A percentile compares a stretch with the other conserved stretches of the same genome.
These are phyloP conservation scores for Penicillium silybi DNA, from an alignment of 495 filamentous ascomycete species.

Conservation along the genomic window DNA sequence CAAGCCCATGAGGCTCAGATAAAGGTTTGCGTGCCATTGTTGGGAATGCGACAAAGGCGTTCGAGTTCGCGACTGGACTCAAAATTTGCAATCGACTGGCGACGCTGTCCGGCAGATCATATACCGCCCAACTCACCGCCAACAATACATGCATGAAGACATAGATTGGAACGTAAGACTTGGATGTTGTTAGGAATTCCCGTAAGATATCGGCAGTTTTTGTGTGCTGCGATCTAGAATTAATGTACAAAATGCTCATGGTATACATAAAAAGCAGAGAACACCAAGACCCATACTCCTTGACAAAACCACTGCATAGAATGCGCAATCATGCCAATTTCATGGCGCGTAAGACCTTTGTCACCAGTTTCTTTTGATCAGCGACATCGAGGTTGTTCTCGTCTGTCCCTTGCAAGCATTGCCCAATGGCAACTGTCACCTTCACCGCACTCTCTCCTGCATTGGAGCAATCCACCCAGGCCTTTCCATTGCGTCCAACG, in stretches of 20 bases:
- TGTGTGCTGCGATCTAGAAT: background rate
- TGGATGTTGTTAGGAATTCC: background rate
- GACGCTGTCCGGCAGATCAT: background rate
- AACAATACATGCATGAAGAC: background rate
- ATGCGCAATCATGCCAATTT: constrained; percentile 30
- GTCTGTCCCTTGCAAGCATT: constrained; percentile 74
- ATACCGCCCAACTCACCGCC: background rate
- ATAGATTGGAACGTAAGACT: background rate
- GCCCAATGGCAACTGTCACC: constrained; percentile 73
- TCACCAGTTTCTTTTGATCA: constrained; percentile 78
- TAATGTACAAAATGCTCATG: constrained; percentile 8
- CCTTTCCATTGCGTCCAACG: constrained; percentile 86
- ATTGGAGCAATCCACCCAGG: constrained; percentile 76
- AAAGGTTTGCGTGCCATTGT: background rate
- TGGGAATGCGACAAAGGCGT: background rate
- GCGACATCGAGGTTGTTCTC: constrained; percentile 59
- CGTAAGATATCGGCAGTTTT: background rate
- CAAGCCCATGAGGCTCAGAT: background rate
- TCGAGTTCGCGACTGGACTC: background rate
- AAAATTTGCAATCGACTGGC: background rate
- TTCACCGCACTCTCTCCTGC: constrained; percentile 53
- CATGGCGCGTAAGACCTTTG: constrained; percentile 55
- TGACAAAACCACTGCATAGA: constrained; percentile 1
- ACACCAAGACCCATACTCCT: constrained; percentile 12
- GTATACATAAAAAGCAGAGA: constrained; percentile 9